Evolutionary conservation across 345 rosid genomes (phyloP).

Genomic region (Euclidium syriacum): DNA sequence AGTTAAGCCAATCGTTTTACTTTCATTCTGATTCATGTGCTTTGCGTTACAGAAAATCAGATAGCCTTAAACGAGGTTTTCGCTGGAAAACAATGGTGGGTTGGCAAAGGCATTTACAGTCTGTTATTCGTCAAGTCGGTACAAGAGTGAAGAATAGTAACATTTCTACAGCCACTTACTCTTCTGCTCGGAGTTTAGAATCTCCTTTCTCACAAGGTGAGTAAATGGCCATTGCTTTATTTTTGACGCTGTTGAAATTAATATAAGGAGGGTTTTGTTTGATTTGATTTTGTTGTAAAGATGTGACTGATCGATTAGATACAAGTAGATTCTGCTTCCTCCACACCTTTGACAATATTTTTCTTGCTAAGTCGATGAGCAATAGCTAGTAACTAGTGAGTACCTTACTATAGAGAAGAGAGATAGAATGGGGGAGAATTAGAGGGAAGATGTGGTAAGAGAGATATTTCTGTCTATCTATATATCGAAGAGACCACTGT

Average conservation of each 20-base stretch:
- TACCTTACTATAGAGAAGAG: too few species aligned
- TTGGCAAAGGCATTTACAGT: conserved; percentile 69
- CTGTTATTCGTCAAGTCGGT: conserved; percentile 40
- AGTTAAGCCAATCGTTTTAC: neutral
- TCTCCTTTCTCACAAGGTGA: conserved; percentile 36
- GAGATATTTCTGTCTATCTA: too few species aligned
- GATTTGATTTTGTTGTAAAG: too few species aligned
- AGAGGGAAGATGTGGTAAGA: too few species aligned
- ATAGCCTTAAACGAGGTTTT: neutral
- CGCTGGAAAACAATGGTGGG: conserved; percentile 46
- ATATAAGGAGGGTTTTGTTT: too few species aligned
- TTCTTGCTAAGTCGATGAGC: too few species aligned
- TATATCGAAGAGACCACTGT: too few species aligned
- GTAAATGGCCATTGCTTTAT: neutral
- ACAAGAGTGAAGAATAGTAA: conserved; percentile 34
- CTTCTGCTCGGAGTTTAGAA: conserved; percentile 27
- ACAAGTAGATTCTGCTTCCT: too few species aligned
- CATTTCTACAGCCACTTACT: conserved; percentile 28
- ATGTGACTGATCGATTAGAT: too few species aligned
- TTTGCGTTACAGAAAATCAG: neutral
- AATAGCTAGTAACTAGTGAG: too few species aligned
- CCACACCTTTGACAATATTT: too few species aligned
- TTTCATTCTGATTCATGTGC: conserved; percentile 1
- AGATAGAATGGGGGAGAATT: too few species aligned
- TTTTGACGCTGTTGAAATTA: neutral